Evolutionary conservation across 805 yeast genomes (phyloP).

Genomic region (Pichia californica): DNA sequence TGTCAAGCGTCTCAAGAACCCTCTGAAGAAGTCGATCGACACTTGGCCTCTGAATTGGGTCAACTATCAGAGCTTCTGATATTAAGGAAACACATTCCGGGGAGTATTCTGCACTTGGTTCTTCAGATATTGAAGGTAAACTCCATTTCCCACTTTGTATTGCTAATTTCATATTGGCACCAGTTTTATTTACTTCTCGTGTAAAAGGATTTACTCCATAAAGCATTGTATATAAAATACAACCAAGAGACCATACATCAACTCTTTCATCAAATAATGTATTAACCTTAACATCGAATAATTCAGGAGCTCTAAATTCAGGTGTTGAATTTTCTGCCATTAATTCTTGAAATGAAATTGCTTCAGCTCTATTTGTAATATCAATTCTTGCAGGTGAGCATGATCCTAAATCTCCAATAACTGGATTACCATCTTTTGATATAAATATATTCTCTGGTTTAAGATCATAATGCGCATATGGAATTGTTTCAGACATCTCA

Average conservation of each 20-base stretch:
- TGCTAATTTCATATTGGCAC: slow-evolving; percentile 76
- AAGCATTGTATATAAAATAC: slow-evolving; percentile 69
- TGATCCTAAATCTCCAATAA: slow-evolving; percentile 80
- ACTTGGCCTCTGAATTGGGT: not conserved
- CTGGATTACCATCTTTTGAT: slow-evolving; percentile 65
- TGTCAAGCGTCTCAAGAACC: too few relatives aligned
- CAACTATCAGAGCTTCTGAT: not conserved
- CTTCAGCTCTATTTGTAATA: slow-evolving; percentile 57
- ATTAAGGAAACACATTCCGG: too few relatives aligned
- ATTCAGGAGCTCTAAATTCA: slow-evolving; percentile 87
- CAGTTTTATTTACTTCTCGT: slow-evolving; percentile 69
- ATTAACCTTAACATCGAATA: slow-evolving; percentile 68
- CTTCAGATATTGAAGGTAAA: slow-evolving; percentile 40
- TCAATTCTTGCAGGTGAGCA: slow-evolving; percentile 55
- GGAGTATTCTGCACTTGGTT: too few relatives aligned
- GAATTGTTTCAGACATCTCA: slow-evolving; percentile 49
- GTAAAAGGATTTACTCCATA: slow-evolving; percentile 86
- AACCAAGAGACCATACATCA: slow-evolving; percentile 92
- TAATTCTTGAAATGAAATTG: slow-evolving; percentile 68
- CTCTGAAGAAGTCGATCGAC: not conserved
- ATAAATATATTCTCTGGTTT: slow-evolving; percentile 89
- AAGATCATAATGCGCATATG: slow-evolving; percentile 81
- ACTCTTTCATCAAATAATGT: slow-evolving; percentile 61
- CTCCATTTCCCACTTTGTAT: slow-evolving; percentile 59
- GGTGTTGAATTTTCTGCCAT: slow-evolving; percentile 82